Evolutionary conservation across 805 yeast species (phyloP).

Genomic region (Barnettozyma pratensis): DNA sequence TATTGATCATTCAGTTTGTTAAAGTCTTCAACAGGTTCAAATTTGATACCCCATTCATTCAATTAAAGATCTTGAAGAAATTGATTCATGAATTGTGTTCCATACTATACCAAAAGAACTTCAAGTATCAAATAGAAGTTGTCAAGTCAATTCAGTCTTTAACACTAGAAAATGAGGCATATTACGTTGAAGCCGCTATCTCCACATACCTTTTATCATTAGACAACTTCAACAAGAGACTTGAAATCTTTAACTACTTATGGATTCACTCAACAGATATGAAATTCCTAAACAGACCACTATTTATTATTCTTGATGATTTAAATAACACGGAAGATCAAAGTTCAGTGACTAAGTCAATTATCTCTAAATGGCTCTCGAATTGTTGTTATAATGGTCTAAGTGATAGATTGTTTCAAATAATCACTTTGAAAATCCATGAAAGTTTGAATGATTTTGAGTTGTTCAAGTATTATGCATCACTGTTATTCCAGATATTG

Average conservation of each 20-base stretch:
- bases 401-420: conserved; percentile 53
- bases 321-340: conserved; percentile 32
- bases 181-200: conserved; percentile 70
- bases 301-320: conserved; percentile 65
- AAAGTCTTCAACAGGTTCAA: conserved; percentile 26
- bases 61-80: conserved; percentile 15
- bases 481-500: conserved; percentile 48
- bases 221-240: conserved; percentile 33
- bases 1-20: conserved; percentile 24
- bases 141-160: conserved; percentile 61
- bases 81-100: conserved; percentile 19
- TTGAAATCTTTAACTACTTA: conserved; percentile 54
- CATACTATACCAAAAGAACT: conserved; percentile 6
- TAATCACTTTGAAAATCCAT: conserved; percentile 51
- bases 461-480: conserved; percentile 57
- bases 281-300: conserved; percentile 49
- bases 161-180: conserved; percentile 44
- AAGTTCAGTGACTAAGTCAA: conserved; percentile 26
- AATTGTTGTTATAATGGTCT: conserved; percentile 45
- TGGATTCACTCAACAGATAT: conserved; percentile 72
- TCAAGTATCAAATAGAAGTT: conserved; percentile 60
- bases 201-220: conserved; percentile 46
- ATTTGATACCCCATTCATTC: conserved; percentile 23
- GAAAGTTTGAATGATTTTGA: conserved; percentile 53
- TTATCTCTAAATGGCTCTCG: conserved; percentile 46